Base-by-base conservation (phyloP, 1,284 basidiomycete species). In the Neolentinus lepideus region DNA sequence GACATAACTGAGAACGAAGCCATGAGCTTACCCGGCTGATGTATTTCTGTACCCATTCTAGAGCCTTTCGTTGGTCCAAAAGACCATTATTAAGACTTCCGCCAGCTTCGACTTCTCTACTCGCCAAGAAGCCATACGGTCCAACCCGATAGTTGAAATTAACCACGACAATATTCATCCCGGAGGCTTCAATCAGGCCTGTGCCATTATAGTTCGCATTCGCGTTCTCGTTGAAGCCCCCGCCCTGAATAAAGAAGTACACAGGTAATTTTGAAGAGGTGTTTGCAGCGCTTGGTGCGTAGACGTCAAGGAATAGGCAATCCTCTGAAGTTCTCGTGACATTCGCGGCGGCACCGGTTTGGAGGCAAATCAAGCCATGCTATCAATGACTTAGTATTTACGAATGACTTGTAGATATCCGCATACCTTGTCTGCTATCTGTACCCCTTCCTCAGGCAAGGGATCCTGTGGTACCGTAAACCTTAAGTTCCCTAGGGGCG, bases 21-120 rank as follows among this genome's bases (percentile, higher is more conserved):
- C 4, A 31, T 4, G 4, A 4, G 29, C 38, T 21, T 43, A 43
- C 38, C 16, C 16, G 38, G 6, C 8, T 43, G 36, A 59, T 54
- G 25, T 59, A 56, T 4, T 52, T 16, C 43, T 59, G 55, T 16
- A 59, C 45, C 58, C 58, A 59, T 19, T 56, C 25, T 12, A 59
- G 14, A 1, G 53, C 55, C 6, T 56, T 29, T n/a, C 53, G 19
- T 43, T 59, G 58, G 33, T 59, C 58, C 22, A 51, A 53, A 19
- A 59, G 26, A 11, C 58, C 58, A 21, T 56, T 48, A 27, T 59
- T 59, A 2, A 57, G 54, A 2, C 52, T 38, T 4, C 35, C 54
- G 3, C 21, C 24, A 10, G 3, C 12, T 14, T 29, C 48, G 14
- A 50, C 51, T 12, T 55, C 57, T 8, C 16, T 2, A 27, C 54